These are phyloP conservation scores for Blastobotrys illinoisensis DNA, from an alignment of 1,139 yeast species.

Conservation along the genomic window DNA sequence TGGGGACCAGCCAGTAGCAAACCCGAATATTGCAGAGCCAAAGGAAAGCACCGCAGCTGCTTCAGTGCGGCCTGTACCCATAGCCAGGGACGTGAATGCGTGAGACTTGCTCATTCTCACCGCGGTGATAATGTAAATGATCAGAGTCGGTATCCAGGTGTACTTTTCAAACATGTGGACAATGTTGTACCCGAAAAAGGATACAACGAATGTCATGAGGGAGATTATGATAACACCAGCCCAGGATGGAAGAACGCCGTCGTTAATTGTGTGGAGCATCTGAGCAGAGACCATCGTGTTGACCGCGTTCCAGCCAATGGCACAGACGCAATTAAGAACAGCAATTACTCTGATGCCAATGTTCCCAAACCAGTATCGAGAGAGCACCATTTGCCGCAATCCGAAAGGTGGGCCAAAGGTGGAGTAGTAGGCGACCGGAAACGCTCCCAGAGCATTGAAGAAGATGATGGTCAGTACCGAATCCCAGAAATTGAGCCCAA, in stretches of 20 bases:
- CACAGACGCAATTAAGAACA: constrained; percentile 70
- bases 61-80: constrained; percentile 39
- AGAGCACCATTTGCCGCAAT: constrained; percentile 79
- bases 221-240: constrained; percentile 79
- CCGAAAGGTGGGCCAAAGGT: constrained; percentile 82
- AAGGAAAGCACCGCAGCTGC: constrained; percentile 79
- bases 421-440: constrained; percentile 79
- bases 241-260: constrained; percentile 73
- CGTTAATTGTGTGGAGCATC: constrained; percentile 69
- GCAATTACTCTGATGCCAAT: constrained; percentile 72
- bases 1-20: constrained; percentile 93
- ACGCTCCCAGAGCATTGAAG: constrained; percentile 65
- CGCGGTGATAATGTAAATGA: constrained; percentile 68
- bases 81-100: constrained; percentile 48
- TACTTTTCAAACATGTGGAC: constrained; percentile 80
- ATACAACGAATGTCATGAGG: constrained; percentile 60
- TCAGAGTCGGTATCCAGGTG: constrained; percentile 81
- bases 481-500: constrained; percentile 60
- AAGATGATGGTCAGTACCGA: constrained; percentile 58
- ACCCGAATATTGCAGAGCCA: constrained; percentile 83
- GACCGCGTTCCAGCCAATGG: constrained; percentile 95
- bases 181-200: constrained; percentile 81
- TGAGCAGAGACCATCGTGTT: constrained; percentile 89
- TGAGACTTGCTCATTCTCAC: constrained; percentile 66
- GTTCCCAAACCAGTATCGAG: constrained; percentile 75